Conservation (phyloP, 768 basidiomycete species). For the Lactarius akahatsu region DNA sequence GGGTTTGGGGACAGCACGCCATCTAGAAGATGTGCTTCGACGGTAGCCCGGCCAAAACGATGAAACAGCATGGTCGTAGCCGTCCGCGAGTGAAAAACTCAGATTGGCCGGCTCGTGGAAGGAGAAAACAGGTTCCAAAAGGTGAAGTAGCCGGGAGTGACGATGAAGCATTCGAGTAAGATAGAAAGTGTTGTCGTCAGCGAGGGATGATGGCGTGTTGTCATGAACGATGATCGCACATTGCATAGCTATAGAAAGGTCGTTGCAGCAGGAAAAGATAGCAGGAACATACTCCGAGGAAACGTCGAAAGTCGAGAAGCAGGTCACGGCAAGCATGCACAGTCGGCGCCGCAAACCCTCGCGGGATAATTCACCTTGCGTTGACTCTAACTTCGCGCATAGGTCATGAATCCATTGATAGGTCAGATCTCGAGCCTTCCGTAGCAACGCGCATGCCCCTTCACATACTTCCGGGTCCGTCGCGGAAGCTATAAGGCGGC, state of each 20-base stretch:
- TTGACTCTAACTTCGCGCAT: slow-evolving; percentile 6
- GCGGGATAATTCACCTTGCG: neutral
- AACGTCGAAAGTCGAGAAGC: slow-evolving; percentile 22
- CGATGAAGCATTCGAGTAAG: slow-evolving; percentile 12
- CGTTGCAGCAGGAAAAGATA: neutral
- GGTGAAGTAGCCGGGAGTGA: slow-evolving; percentile 10
- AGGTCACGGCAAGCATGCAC: slow-evolving; percentile 16
- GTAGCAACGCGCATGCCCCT: slow-evolving; percentile 7
- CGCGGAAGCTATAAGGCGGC: slow-evolving; percentile 16
- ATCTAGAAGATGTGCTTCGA: neutral
- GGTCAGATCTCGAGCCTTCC: slow-evolving; percentile 14
- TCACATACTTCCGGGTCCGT: neutral
- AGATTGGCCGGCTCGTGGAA: neutral
- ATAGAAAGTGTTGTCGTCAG: neutral
- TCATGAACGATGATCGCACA: slow-evolving; percentile 20
- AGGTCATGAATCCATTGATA: slow-evolving; percentile 13
- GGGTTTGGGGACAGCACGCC: neutral
- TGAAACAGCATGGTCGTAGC: neutral
- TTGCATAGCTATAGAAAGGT: slow-evolving; percentile 18
- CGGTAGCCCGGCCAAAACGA: slow-evolving; percentile 1
- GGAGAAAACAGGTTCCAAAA: slow-evolving; percentile 11
- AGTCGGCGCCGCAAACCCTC: slow-evolving; percentile 7
- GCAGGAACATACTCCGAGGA: neutral
- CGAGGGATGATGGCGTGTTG: slow-evolving; percentile 8
- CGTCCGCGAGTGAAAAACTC: neutral